These are phyloP conservation scores for Ilyonectria mors-panacis DNA, from an alignment of 2,329 filamentous ascomycete genomes.

Conservation along the genomic window DNA sequence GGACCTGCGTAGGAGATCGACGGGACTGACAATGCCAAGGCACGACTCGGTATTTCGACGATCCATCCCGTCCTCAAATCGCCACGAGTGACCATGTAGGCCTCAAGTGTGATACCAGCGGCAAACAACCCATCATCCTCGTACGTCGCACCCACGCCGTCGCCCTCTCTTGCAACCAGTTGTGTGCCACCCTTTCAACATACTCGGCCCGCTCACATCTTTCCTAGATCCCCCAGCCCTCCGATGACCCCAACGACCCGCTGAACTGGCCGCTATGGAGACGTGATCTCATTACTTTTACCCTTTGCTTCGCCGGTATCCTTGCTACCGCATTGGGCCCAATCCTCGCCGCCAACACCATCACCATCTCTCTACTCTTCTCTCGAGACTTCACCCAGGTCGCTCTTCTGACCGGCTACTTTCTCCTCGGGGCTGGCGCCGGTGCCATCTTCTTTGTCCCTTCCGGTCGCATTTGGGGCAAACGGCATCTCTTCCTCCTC, in stretches of 20 bases:
- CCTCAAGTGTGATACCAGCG: conserved; percentile 81
- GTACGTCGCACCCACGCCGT: conserved; percentile 59
- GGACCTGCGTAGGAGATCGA: neutral
- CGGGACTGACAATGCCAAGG: conserved; percentile 56
- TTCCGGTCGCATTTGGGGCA: conserved; percentile 91
- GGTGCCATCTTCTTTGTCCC: conserved; percentile 90
- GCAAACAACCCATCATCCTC: conserved; percentile 80
- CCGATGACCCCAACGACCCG: conserved; percentile 91
- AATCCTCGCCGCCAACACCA: conserved; percentile 89
- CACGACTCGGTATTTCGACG: conserved; percentile 76
- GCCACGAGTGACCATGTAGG: conserved; percentile 58
- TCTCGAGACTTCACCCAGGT: conserved; percentile 78
- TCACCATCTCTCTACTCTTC: conserved; percentile 81
- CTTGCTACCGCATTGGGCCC: conserved; percentile 89
- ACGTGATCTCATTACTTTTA: conserved; percentile 83
- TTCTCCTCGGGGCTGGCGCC: conserved; percentile 85
- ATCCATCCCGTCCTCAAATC: conserved; percentile 64
- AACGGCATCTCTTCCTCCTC: conserved; percentile 87
- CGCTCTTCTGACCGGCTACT: conserved; percentile 89
- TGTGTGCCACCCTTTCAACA: neutral
- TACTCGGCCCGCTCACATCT: conserved; percentile 32
- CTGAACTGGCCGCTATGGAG: conserved; percentile 88
- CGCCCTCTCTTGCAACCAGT: conserved; percentile 6
- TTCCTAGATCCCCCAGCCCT: conserved; percentile 80
- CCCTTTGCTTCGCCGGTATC: conserved; percentile 85